Evolutionary conservation across 1,284 basidiomycete species (phyloP), one percentile per base, ranked within the genome.

Genomic region (Puccinia coronata): DNA sequence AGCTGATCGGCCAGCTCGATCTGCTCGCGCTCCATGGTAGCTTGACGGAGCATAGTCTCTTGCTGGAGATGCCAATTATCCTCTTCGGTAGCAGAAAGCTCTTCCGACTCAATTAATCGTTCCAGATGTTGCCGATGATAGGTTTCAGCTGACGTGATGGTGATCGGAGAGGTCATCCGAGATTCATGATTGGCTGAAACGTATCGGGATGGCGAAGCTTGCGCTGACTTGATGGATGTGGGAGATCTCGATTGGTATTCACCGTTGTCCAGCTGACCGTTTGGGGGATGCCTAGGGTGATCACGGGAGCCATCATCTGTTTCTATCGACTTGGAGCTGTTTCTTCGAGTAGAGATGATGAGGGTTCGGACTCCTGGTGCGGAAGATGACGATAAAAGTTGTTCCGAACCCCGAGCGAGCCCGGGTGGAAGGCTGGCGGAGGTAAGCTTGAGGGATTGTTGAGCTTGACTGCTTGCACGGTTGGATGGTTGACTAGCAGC

Each of bases 401-500:
- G 72, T 47, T 74, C 57, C 34, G 31, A 34, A 1, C 31, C 36
- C 1, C 57, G 72, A 59, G 49, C 14, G 34, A 59, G 53, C 14
- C 9, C 34, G 18, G 39, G 53, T 23, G n/a, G 14, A n/a, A 74
- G 55, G 43, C 36, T 3, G 18, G 23, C 61, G 2, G 51, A 36
- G 23, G 39, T 57, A 18, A 74, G 39, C 18, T 74, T 74, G 55
- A 59, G 53, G 9, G 49, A 43, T 5, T 59, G 51, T 43, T 55
- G 72, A 9, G 47, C n/a, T 47, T 67, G 63, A 16, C 41, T 28
- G 39, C 41, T 67, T 47, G 41, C 16, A 25, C 57, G 49, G 41
- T 36, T 55, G 36, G 72, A 59, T 65, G 82, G 23, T 72, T 82
- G 39, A 53, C 43, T 51, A 23, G 70, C 31, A 63, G 49, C 65